Base-by-base conservation (phyloP, 768 basidiomycete genomes). In the Amanita jacksonii region DNA sequence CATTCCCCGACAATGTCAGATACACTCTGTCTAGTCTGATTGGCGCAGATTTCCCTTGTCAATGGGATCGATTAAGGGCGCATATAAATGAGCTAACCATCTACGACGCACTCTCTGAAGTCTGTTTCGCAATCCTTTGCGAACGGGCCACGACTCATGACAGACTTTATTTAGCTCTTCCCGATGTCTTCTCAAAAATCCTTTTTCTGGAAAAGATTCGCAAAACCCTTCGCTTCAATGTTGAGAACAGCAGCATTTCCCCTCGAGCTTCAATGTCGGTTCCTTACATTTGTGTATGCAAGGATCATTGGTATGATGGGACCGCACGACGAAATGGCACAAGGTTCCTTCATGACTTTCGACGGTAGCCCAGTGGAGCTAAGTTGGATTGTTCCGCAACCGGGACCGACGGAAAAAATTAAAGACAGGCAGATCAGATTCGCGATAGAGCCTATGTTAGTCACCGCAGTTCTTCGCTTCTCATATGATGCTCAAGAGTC, bases 361-460 rank as follows among this genome's bases (percentile, higher is more conserved):
- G 61, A 62, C 34, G 60, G 60, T 16, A 57, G 60, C 45, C 61
- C 61, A 4, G 57, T 59, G 8, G 61, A 62, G 49, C 42, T 62
- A 18, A 62, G 61, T 36, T 62, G 61, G 61, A 54, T 61, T 1
- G 52, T 60, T 32, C 61, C 61, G 18, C 54, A 51, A 38, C 35
- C 54, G 28, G 33, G 40, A 24, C 47, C 49, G 12, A 48, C 51
- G 8, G 30, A 48, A 35, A 46, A 25, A 24, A 38, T 8, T 7
- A 19, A 3, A 1, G 32, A 43, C 35, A 53, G 61, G 27, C 58
- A 62, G 47, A 49, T 62, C 20, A 52, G 61, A 22, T 62, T 62
- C 40, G 60, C 60, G 8, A 59, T 62, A 27, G 61, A 62, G 41
- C 61, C 61, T 15, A 60, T 58, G 61, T 61, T 35, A n/a, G n/a